phyloP scores from a whole-genome alignment of 2,329 filamentous ascomycete genomes.

The Aotearoamyces nothofagi region DNA sequence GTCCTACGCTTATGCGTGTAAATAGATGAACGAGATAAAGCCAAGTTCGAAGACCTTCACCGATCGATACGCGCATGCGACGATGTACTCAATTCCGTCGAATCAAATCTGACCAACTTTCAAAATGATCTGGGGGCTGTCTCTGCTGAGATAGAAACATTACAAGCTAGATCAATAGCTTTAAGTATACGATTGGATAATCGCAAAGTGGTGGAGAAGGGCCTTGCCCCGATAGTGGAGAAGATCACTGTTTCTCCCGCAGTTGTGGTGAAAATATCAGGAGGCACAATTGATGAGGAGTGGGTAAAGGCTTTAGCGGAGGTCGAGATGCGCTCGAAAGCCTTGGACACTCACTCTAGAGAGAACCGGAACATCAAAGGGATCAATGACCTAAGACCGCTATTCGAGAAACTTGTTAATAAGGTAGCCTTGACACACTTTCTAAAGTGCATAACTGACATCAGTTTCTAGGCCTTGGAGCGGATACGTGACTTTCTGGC shows the following conservation, averaged over 20 bases:
- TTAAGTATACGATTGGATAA: constrained; percentile 80
- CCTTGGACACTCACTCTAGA: constrained; percentile 52
- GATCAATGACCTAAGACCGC: constrained; percentile 66
- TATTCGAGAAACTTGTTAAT: constrained; percentile 69
- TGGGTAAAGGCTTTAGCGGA: constrained; percentile 78
- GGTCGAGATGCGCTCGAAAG: constrained; percentile 61
- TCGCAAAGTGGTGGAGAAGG: constrained; percentile 74
- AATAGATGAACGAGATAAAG: constrained; percentile 62
- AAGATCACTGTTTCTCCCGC: constrained; percentile 79
- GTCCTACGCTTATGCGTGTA: constrained; percentile 7
- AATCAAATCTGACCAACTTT: constrained; percentile 83
- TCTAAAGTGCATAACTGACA: constrained; percentile 3
- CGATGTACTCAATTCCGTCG: constrained; percentile 82
- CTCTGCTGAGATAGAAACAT: constrained; percentile 84
- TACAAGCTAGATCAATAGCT: constrained; percentile 74
- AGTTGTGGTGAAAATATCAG: constrained; percentile 71
- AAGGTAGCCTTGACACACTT: constrained; percentile 38
- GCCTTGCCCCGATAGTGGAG: constrained; percentile 77
- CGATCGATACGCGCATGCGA: constrained; percentile 82
- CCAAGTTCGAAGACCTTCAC: constrained; percentile 82
- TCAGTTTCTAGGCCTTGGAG: constrained; percentile 54
- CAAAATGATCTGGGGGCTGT: constrained; percentile 85
- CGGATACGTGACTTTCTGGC: constrained; percentile 91
- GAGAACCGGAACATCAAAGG: constrained; percentile 55
- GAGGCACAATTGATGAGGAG: constrained; percentile 76